These are phyloP conservation scores for Dalechampia spathulata DNA, from an alignment of 441 rosid species.

Conservation along the genomic window DNA sequence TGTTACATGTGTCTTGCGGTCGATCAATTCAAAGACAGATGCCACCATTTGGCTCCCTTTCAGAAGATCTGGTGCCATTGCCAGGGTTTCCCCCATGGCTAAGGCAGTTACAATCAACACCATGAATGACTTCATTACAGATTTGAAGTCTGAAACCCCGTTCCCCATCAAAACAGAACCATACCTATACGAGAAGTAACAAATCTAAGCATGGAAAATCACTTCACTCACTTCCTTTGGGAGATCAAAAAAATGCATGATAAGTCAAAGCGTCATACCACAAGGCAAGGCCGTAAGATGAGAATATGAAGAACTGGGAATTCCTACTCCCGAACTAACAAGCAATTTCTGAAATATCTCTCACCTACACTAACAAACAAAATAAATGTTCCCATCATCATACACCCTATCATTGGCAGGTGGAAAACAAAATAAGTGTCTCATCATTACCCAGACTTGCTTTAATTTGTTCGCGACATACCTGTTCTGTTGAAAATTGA, in stretches of 20 bases:
- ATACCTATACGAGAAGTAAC: conserved; percentile 42
- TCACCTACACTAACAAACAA: too few species aligned
- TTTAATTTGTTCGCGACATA: too few species aligned
- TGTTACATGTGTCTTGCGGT: conserved; percentile 49
- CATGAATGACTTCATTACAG: conserved; percentile 93
- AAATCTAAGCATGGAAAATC: conserved; percentile 5
- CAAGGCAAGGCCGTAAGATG: conserved; percentile 85
- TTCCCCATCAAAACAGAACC: conserved; percentile 92
- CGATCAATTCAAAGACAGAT: conserved; percentile 71
- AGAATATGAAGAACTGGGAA: conserved; percentile 96
- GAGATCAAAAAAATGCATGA: too few species aligned
- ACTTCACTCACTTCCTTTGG: not conserved
- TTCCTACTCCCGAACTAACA: too few species aligned
- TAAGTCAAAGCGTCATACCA: conserved; percentile 54
- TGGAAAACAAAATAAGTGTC: too few species aligned
- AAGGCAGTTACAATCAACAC: conserved; percentile 89
- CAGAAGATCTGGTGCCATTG: conserved; percentile 75
- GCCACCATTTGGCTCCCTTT: conserved; percentile 95
- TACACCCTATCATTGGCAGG: too few species aligned
- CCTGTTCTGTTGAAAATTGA: too few species aligned
- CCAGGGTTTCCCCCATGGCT: conserved; percentile 94
- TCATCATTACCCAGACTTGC: too few species aligned
- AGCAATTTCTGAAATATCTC: too few species aligned
- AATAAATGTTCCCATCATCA: too few species aligned
- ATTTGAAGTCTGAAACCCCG: conserved; percentile 63